Evolutionary conservation across 768 basidiomycete genomes (phyloP).

Genomic region (Macrolepiota fuliginosa): DNA sequence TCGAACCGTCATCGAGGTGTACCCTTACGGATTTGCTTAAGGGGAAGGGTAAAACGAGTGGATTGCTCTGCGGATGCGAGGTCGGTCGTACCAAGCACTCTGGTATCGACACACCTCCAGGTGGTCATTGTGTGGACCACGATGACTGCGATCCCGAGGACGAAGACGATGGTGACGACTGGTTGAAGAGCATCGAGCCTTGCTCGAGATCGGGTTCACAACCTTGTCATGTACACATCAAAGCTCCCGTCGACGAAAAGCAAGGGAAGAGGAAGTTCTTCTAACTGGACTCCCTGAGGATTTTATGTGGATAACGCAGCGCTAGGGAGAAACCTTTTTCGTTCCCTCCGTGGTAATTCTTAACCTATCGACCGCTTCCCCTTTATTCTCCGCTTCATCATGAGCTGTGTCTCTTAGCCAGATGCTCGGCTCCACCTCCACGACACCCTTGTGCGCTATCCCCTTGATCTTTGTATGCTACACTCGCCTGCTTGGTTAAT

Average conservation of each 20-base stretch:
- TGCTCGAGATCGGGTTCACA: constrained; percentile 53
- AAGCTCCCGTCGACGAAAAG: constrained; percentile 72
- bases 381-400: neutral
- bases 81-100: constrained; percentile 19
- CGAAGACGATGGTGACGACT: constrained; percentile 83
- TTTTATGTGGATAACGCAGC: neutral
- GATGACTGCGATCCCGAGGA: constrained; percentile 62
- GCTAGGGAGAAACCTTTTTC: neutral
- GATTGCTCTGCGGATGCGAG: constrained; percentile 79
- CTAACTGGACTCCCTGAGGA: constrained; percentile 25
- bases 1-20: constrained; percentile 86
- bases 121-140: constrained; percentile 59
- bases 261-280: constrained; percentile 71
- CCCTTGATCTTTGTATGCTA: constrained; percentile 2
- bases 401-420: neutral
- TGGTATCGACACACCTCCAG: constrained; percentile 34
- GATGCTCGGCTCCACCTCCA: neutral
- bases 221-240: constrained; percentile 68
- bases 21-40: constrained; percentile 90
- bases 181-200: constrained; percentile 72
- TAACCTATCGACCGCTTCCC: neutral
- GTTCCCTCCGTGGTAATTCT: neutral
- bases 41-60: constrained; percentile 72
- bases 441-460: too few relatives aligned
- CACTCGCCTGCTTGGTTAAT: constrained; percentile 7